These are phyloP conservation scores for Nosema muscidifuracis DNA, from an alignment of 371 early-diverging fungal species.

Conservation along the genomic window DNA sequence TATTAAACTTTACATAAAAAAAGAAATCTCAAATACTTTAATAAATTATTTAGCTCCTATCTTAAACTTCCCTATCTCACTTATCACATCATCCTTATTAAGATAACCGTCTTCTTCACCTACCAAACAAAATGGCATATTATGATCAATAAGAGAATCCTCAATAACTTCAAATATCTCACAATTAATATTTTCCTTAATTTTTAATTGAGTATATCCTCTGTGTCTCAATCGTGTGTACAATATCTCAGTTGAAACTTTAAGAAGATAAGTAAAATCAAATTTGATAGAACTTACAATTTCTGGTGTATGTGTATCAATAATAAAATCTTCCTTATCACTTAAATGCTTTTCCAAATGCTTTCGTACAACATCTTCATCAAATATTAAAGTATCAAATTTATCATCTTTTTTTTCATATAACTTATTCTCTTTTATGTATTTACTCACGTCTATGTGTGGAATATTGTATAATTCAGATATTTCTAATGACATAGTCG, in stretches of 20 bases:
- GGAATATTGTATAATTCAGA: slow-evolving; percentile 67
- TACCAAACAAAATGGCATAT: slow-evolving; percentile 62
- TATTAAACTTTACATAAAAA: no score
- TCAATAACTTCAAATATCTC: slow-evolving; percentile 92
- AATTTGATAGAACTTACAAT: slow-evolving; percentile 67
- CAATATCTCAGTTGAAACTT: slow-evolving; percentile 70
- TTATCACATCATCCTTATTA: background rate
- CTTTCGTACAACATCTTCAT: slow-evolving; percentile 74
- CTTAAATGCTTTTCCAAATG: slow-evolving; percentile 42
- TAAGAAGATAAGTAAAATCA: slow-evolving; percentile 82
- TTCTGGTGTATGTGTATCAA: slow-evolving; percentile 61
- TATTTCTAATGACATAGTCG: slow-evolving; percentile 76
- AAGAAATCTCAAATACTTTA: no score
- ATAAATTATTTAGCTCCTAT: no score
- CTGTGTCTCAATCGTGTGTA: slow-evolving; percentile 75
- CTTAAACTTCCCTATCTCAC: background rate
- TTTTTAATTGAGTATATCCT: slow-evolving; percentile 76
- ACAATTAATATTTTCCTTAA: slow-evolving; percentile 85
- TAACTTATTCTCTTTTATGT: slow-evolving; percentile 74
- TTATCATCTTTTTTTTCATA: slow-evolving; percentile 77
- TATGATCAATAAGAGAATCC: slow-evolving; percentile 77
- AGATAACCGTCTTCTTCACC: background rate
- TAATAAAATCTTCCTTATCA: slow-evolving; percentile 38
- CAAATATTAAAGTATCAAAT: slow-evolving; percentile 77
- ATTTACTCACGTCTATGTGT: slow-evolving; percentile 75